phyloP scores from a whole-genome alignment of 2,329 filamentous ascomycete species.

The Colletotrichum phormii region DNA sequence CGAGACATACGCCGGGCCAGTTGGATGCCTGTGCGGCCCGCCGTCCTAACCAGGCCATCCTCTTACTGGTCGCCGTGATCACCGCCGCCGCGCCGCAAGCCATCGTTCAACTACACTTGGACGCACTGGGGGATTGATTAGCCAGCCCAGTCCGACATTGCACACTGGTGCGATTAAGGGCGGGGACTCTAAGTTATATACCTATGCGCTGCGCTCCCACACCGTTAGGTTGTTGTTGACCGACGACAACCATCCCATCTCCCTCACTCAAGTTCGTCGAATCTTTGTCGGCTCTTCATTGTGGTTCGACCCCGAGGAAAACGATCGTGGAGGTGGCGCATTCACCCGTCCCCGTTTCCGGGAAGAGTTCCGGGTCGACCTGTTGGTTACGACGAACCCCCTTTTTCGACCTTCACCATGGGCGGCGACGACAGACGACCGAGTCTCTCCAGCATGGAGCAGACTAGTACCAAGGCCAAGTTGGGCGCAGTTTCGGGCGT shows the following conservation, averaged over 20 bases:
- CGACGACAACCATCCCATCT: not conserved
- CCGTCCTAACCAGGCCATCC: slow-evolving; percentile 23
- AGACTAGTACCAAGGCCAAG: slow-evolving; percentile 63
- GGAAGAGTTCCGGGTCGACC: not conserved
- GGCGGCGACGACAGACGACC: slow-evolving; percentile 33
- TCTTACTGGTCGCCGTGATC: slow-evolving; percentile 31
- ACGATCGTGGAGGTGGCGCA: slow-evolving; percentile 17
- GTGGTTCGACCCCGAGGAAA: slow-evolving; percentile 9
- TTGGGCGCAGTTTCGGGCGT: slow-evolving; percentile 83
- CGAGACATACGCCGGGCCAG: slow-evolving; percentile 36
- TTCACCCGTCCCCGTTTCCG: not conserved
- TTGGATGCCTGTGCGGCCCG: slow-evolving; percentile 36
- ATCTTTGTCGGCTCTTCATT: not conserved
- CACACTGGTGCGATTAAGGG: slow-evolving; percentile 16
- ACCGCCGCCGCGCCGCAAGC: slow-evolving; percentile 30
- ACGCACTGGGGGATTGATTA: slow-evolving; percentile 11
- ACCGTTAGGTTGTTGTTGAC: not conserved
- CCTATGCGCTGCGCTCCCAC: slow-evolving; percentile 5
- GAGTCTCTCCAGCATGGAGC: slow-evolving; percentile 46
- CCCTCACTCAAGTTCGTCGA: not conserved
- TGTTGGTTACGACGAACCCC: not conserved
- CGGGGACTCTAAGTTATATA: slow-evolving; percentile 21
- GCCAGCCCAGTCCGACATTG: slow-evolving; percentile 2
- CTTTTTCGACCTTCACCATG: slow-evolving; percentile 16
- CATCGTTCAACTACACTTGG: slow-evolving; percentile 32